Base-by-base conservation (phyloP, 2,329 filamentous ascomycete genomes). In the Monilinia vaccinii-corymbosi region DNA sequence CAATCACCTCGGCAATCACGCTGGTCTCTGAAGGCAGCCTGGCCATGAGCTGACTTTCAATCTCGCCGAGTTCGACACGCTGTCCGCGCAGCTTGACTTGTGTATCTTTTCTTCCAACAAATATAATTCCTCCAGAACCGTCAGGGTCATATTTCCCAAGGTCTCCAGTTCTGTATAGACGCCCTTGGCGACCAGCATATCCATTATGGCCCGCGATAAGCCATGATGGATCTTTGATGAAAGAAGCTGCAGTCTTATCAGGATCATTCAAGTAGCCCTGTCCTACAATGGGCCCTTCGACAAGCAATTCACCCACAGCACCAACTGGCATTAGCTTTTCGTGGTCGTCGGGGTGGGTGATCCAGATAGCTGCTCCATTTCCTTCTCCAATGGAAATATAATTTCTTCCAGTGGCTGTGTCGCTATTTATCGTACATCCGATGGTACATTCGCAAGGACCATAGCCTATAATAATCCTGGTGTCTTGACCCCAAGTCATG, bases 41-140 rank as follows among this genome's bases (percentile, higher is more conserved):
- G 57, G 63, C 72, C 61, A 57, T 74, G 28, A 71, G 66, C 58
- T 74, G 74, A 62, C 73, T 73, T 68, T 76, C 80, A 57, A 78
- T 78, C 68, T 78, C 79, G 13, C 74, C 78, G 55, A 85, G 75
- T 71, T 85, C 88, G 56, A 87, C 79, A 58, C 85, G 75, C 64
- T 82, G 85, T 31, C 88, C 88, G 13, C 79, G 77, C 32, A 88
- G 73, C 72, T 89, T 89, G 58, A 87, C 80, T 70, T 86, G 85
- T n/a, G 80, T 80, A 66, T 88, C 86, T 65, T 84, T 85, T 52
- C 86, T 78, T 18, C 84, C 84, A 44, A 85, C 75, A 62, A 83
- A 85, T 6, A 56, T 1, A 51, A 58, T 58, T 10, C 78, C 71
- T 44, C 86, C 77, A 8, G 76, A 76, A n/a, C 68, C 71, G 53